Base-by-base conservation (phyloP, 495 filamentous ascomycete species). In the Bacidia gigantensis region DNA sequence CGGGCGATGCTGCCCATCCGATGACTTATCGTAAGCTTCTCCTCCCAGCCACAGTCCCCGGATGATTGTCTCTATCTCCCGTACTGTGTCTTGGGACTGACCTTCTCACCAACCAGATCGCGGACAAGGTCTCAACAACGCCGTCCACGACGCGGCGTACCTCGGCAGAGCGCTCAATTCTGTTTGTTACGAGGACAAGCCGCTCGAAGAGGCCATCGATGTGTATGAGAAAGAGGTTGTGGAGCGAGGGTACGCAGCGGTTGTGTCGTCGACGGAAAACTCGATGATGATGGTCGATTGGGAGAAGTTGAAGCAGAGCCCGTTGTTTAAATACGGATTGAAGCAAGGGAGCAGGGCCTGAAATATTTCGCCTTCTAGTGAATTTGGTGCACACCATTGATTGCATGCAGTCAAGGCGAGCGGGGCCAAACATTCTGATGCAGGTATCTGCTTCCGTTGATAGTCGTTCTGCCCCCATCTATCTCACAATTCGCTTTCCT, bases 111-210 rank as follows among this genome's bases (percentile, higher is more conserved):
- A 5, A 14, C 9, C 17, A 74, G 72, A 77, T 52, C 69, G 74
- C 14, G 76, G 76, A 10, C 74, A 78, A 62, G 74, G 74, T 1
- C 62, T 73, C 10, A 74, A 76, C 49, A 70, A 77, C 51, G 66
- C 65, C 21, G 58, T 78, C 5, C 46, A 57, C 0, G 72, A 77
- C 54, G 75, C 68, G 14, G 62, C 57, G 3, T 67, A 65, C 18
- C 60, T 75, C 11, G 60, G 68, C 14, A 58, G 66, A 3, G 57
- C 68, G 0, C 58, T 76, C 0, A 23, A 62, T 3, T 45, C 49
- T 2, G 59, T 66, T 20, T 3, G 46, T 2, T 45, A 58, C 14
- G 54, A 58, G 14, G 42, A 40, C 7, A 49, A 39, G 3, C 35
- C 56, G 7, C 56, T 56, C 3, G 23, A 43, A 1, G 58, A 60